Evolutionary conservation across 495 filamentous ascomycete species (phyloP), one percentile per base, ranked within the genome.

Genomic region (Hypomontagnella submonticulosa): DNA sequence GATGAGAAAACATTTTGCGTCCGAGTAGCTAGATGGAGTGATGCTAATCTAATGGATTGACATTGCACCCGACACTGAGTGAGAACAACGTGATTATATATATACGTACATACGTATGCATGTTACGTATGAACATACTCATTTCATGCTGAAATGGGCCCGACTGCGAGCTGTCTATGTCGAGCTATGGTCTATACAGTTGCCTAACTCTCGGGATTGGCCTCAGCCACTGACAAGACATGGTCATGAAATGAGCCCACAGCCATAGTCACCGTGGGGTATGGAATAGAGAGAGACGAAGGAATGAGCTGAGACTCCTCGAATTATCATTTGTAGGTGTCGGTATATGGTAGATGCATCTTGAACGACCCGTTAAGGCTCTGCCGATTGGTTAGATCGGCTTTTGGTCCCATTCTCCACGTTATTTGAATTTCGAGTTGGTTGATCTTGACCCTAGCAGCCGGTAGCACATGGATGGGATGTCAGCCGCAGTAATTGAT

Each of bases 271-370:
- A 49, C 16, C 13, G 36, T 3, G 18, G 3, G 32, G 4, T 38
- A 36, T 4, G n/a, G 30, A 12, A 20, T 15, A 30, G 15, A 11
- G 36, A 42, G 44, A 18, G 27, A 34, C 13, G 48, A 58, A 58
- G 51, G 46, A 65, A 51, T 13, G 30, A 57, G 52, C 61, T 58
- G 41, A 54, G 19, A 16, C 50, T 38, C 61, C 44, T 52, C 41
- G n/a, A 15, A 47, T 41, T 33, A 50, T n/a, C 13, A 48, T 7
- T 58, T 49, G 40, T 11, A 48, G 16, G 18, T 42, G 46, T 37
- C 34, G 44, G 9, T 34, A 44, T 44, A 8, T 15, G n/a, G n/a
- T n/a, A n/a, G n/a, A 30, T 23, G 52, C 16, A 23, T 47, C 6
- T 27, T 27, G 23, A 27, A 27, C 6, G 23, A 27, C 6, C 23